A percentile compares a stretch with the other conserved stretches of the same genome.
These are phyloP conservation scores for Epichloe bromicola DNA, from an alignment of 2,329 filamentous ascomycete species.

Conservation along the genomic window DNA sequence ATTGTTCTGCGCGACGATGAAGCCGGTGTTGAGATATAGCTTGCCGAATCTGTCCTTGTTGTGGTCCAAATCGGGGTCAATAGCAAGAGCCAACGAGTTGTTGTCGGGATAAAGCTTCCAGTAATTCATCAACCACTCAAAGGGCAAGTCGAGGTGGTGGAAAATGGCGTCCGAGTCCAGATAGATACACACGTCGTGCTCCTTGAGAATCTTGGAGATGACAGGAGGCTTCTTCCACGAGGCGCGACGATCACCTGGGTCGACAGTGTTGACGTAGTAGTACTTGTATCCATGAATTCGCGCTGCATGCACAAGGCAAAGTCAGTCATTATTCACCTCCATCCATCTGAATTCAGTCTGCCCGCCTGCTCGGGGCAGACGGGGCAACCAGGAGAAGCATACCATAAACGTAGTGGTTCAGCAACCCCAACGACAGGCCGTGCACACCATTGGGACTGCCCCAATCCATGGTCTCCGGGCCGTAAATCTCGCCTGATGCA, in stretches of 20 bases:
- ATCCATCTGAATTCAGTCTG: background rate
- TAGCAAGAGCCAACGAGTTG: constrained; percentile 29
- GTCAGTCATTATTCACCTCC: background rate
- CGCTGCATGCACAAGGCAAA: constrained; percentile 14
- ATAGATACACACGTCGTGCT: constrained; percentile 30
- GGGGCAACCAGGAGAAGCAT: constrained; percentile 3
- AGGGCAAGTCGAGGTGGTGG: constrained; percentile 27
- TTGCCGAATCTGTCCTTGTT: constrained; percentile 28
- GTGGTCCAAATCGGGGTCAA: constrained; percentile 23
- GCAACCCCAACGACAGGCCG: constrained; percentile 26
- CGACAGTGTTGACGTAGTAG: constrained; percentile 28
- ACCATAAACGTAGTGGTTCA: constrained; percentile 33
- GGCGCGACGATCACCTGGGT: constrained; percentile 27
- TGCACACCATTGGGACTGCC: constrained; percentile 18
- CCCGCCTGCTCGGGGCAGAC: background rate
- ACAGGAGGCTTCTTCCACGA: constrained; percentile 33
- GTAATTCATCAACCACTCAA: constrained; percentile 36
- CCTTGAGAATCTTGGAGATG: constrained; percentile 27
- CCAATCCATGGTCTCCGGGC: constrained; percentile 23
- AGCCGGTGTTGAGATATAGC: constrained; percentile 37
- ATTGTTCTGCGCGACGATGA: constrained; percentile 40
- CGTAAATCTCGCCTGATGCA: constrained; percentile 23
- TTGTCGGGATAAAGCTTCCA: constrained; percentile 26
- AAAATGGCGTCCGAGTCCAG: constrained; percentile 34
- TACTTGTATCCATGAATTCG: constrained; percentile 35